A percentile compares a stretch with the other conserved stretches of the same genome.
phyloP scores from a whole-genome alignment of 1,139 yeast genomes.

The Kodamaea anthophila region DNA sequence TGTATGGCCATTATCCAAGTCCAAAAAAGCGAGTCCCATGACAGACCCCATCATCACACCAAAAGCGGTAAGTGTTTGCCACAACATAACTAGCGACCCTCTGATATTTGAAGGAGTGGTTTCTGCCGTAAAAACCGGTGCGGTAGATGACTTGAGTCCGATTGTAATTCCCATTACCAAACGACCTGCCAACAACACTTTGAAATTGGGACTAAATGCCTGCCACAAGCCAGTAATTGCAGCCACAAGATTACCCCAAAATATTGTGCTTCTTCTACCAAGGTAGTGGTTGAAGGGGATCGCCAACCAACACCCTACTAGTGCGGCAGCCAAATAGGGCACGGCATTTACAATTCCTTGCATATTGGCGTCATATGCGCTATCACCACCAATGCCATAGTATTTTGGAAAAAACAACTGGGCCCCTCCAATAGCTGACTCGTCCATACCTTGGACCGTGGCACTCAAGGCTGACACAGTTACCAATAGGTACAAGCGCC shows the following conservation, averaged over 20 bases:
- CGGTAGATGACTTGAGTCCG: slow-evolving; percentile 28
- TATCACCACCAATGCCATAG: slow-evolving; percentile 7
- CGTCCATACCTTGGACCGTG: slow-evolving; percentile 14
- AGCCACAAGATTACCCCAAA: slow-evolving; percentile 16
- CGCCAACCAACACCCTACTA: slow-evolving; percentile 6
- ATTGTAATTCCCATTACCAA: slow-evolving; percentile 28
- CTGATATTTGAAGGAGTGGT: slow-evolving; percentile 18
- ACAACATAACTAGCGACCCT: slow-evolving; percentile 27
- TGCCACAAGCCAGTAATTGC: slow-evolving; percentile 19
- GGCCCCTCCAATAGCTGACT: slow-evolving; percentile 14
- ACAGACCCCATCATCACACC: slow-evolving; percentile 31
- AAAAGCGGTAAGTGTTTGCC: slow-evolving; percentile 33
- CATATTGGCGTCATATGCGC: slow-evolving; percentile 8
- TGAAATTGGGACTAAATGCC: slow-evolving; percentile 16
- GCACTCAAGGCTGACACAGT: slow-evolving; percentile 7
- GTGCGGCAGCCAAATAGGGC: slow-evolving; percentile 10
- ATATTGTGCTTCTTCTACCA: slow-evolving; percentile 19
- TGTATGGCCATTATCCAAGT: slow-evolving; percentile 30
- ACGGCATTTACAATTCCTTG: slow-evolving; percentile 10
- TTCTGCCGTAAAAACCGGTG: slow-evolving; percentile 21
- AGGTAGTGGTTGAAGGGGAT: slow-evolving; percentile 7
- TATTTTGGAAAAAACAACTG: slow-evolving; percentile 6
- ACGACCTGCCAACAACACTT: slow-evolving; percentile 17
- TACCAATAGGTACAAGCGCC: slow-evolving; percentile 5
- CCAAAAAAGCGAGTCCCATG: slow-evolving; percentile 27